phyloP scores from a whole-genome alignment of 129 eudicot species.

The Lonicera japonica region DNA sequence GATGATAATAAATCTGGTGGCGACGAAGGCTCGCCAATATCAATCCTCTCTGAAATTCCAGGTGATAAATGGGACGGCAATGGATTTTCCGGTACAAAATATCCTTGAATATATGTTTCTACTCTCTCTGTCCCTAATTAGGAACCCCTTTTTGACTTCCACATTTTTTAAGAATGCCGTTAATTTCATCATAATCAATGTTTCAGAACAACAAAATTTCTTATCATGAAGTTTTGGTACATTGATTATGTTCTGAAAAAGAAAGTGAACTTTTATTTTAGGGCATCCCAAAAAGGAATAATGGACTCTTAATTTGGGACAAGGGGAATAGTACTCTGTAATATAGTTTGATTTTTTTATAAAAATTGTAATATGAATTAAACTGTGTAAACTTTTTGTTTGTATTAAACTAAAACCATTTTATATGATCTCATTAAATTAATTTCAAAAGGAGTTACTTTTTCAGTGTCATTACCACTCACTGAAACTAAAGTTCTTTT shows the following conservation, averaged over 20 bases:
- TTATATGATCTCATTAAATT: neutral
- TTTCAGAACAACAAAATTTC: no score
- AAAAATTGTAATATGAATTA: neutral
- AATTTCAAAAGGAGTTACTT: neutral
- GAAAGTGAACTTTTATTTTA: no score
- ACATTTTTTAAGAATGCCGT: no score
- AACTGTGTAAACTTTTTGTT: neutral
- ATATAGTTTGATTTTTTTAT: no score
- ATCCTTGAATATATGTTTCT: neutral
- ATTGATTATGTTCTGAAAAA: no score
- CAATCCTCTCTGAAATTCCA: conserved; percentile 18
- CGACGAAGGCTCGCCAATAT: conserved; percentile 31
- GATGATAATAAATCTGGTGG: conserved; percentile 5
- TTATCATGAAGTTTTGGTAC: no score
- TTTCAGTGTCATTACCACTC: neutral
- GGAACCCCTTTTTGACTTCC: no score
- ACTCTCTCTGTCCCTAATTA: neutral
- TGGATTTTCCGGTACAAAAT: conserved; percentile 25
- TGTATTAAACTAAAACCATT: neutral
- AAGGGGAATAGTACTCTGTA: no score
- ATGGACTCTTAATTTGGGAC: no score
- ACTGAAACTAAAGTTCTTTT: no score
- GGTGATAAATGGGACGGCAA: conserved; percentile 15
- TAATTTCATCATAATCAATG: no score
- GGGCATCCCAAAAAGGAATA: no score